Evolutionary conservation across 257 asterid species (phyloP).

Genomic region (Misopates orontium): DNA sequence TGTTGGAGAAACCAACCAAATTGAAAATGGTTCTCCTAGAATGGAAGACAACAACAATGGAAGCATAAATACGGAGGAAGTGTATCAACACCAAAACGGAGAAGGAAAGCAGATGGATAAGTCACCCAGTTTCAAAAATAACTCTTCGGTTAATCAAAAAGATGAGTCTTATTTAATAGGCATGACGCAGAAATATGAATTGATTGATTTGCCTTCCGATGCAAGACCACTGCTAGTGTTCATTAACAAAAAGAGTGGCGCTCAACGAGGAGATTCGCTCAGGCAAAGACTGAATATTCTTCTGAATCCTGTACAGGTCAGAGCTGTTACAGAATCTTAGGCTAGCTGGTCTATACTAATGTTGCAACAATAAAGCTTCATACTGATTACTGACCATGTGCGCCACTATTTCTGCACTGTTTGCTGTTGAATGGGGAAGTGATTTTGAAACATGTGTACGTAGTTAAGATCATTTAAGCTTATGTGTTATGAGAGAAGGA

Average conservation of each 20-base stretch:
- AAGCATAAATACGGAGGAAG: slow-evolving; percentile 41
- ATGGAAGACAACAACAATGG: slow-evolving; percentile 58
- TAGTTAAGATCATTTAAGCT: slow-evolving; percentile 13
- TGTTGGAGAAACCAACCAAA: slow-evolving; percentile 41
- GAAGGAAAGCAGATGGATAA: slow-evolving; percentile 55
- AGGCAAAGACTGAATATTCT: slow-evolving; percentile 79
- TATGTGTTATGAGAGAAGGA: background rate
- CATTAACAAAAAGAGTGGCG: slow-evolving; percentile 96
- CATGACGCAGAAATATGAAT: slow-evolving; percentile 67
- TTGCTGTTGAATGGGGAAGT: slow-evolving; percentile 2
- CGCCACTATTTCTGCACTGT: background rate
- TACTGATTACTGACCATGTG: background rate
- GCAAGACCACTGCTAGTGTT: slow-evolving; percentile 89
- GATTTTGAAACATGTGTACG: slow-evolving; percentile 9
- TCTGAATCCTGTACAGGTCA: slow-evolving; percentile 95
- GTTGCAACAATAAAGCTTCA: slow-evolving; percentile 3
- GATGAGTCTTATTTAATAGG: slow-evolving; percentile 57
- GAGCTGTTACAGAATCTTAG: slow-evolving; percentile 26
- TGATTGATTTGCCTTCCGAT: slow-evolving; percentile 89
- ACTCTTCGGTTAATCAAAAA: slow-evolving; percentile 59
- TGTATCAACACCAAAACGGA: slow-evolving; percentile 44
- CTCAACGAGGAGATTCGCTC: slow-evolving; percentile 87
- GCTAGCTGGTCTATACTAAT: slow-evolving; percentile 21
- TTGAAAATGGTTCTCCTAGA: slow-evolving; percentile 46
- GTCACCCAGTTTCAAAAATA: slow-evolving; percentile 59